A percentile compares a stretch with the other conserved stretches of the same genome.
These are phyloP conservation scores for Fraxinus dipetala DNA, from an alignment of 305 asterid genomes.

Conservation along the genomic window DNA sequence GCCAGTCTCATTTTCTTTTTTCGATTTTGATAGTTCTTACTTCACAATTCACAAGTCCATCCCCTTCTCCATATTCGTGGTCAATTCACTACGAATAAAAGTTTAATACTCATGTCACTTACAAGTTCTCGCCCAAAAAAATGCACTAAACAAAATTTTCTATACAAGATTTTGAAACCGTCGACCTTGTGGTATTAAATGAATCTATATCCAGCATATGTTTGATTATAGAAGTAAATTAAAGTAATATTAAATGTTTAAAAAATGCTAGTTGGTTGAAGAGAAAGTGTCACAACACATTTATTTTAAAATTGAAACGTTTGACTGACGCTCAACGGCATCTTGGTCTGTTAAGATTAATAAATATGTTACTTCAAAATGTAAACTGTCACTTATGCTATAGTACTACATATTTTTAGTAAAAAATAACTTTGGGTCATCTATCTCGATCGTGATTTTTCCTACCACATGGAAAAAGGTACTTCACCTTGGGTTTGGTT, in stretches of 20 bases:
- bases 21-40: neutral
- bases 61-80: neutral
- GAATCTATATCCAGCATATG: neutral
- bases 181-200: neutral
- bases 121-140: neutral
- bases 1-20: neutral
- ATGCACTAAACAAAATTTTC: neutral
- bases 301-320: neutral
- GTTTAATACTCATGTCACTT: neutral
- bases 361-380: neutral
- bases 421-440: neutral
- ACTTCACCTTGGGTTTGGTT: neutral
- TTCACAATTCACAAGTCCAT: neutral
- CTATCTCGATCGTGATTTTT: neutral
- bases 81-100: neutral
- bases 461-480: neutral
- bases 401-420: neutral
- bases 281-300: neutral
- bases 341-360: neutral
- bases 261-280: neutral
- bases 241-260: neutral
- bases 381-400: neutral
- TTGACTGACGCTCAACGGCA: neutral
- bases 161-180: neutral
- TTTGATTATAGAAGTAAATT: neutral